Conservation (phyloP, 306 rosid genomes). For the Glycine latifolia region DNA sequence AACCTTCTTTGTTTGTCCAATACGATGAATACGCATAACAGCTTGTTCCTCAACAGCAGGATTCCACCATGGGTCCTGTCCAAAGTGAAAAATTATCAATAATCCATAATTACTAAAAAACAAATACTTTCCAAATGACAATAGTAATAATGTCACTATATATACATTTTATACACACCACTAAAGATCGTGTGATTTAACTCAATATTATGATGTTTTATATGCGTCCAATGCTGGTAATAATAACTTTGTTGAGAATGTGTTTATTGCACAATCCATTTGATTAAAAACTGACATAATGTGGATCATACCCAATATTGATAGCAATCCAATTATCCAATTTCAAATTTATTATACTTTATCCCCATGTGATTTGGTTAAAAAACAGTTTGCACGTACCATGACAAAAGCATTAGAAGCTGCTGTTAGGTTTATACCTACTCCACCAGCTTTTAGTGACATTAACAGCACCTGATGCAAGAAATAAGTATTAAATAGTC, state of each 20-base stretch:
- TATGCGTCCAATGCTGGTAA: neutral
- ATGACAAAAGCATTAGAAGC: conserved; percentile 97
- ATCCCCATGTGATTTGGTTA: conserved; percentile 10
- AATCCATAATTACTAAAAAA: conserved; percentile 21
- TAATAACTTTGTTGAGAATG: neutral
- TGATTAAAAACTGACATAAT: conserved; percentile 3
- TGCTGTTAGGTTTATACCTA: conserved; percentile 94
- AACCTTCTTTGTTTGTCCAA: conserved; percentile 92
- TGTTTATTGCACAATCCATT: neutral
- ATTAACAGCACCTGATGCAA: conserved; percentile 86
- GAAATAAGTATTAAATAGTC: conserved; percentile 47
- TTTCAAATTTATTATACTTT: neutral
- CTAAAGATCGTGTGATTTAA: neutral
- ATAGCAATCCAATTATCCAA: neutral
- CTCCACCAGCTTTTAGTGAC: conserved; percentile 99
- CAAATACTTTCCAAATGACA: neutral
- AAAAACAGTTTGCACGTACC: conserved; percentile 63
- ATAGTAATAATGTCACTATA: neutral
- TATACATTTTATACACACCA: neutral
- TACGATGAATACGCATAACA: conserved; percentile 98
- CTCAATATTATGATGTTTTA: conserved; percentile 1
- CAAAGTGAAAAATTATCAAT: conserved; percentile 27
- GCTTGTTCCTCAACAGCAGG: conserved; percentile 99
- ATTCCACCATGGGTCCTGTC: conserved; percentile 99
- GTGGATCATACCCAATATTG: conserved; percentile 22